These are phyloP conservation scores for Zalerion maritima DNA, from an alignment of 495 filamentous ascomycete species.

Conservation along the genomic window DNA sequence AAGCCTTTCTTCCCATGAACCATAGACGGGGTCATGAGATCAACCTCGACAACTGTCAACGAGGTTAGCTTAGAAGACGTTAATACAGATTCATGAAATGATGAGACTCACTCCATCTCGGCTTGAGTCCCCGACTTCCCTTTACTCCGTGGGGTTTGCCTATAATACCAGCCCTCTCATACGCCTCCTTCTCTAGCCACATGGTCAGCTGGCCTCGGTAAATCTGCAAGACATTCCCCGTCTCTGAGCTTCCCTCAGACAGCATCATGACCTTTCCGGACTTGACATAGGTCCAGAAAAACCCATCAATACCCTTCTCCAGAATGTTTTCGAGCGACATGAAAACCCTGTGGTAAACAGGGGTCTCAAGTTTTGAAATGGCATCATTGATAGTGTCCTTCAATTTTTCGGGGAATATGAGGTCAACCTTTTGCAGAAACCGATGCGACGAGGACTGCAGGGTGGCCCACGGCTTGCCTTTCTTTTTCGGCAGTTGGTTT, in stretches of 20 bases:
- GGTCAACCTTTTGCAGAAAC: constrained; percentile 69
- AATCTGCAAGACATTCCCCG: constrained; percentile 56
- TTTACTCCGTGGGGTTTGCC: constrained; percentile 53
- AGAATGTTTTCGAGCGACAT: constrained; percentile 61
- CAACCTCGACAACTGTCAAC: constrained; percentile 59
- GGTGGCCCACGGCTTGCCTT: constrained; percentile 58
- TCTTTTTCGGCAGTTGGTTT: constrained; percentile 53
- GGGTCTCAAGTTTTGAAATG: no score
- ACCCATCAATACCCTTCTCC: constrained; percentile 18
- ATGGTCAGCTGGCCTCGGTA: constrained; percentile 52
- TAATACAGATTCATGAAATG: not conserved
- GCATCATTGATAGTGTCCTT: constrained; percentile 41
- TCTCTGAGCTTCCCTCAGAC: constrained; percentile 66
- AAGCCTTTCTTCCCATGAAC: constrained; percentile 85
- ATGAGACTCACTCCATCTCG: constrained; percentile 30
- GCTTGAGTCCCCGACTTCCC: constrained; percentile 35
- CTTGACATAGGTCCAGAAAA: constrained; percentile 1
- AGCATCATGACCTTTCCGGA: constrained; percentile 81
- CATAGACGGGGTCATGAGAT: constrained; percentile 71
- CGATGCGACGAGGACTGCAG: constrained; percentile 49
- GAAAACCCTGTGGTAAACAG: constrained; percentile 53
- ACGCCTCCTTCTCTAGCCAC: constrained; percentile 68
- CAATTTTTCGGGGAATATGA: constrained; percentile 57
- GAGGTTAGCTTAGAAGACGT: constrained; percentile 3
- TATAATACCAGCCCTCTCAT: constrained; percentile 70